Evolutionary conservation across 495 filamentous ascomycete species (phyloP).

Genomic region (Emericellopsis terricola): DNA sequence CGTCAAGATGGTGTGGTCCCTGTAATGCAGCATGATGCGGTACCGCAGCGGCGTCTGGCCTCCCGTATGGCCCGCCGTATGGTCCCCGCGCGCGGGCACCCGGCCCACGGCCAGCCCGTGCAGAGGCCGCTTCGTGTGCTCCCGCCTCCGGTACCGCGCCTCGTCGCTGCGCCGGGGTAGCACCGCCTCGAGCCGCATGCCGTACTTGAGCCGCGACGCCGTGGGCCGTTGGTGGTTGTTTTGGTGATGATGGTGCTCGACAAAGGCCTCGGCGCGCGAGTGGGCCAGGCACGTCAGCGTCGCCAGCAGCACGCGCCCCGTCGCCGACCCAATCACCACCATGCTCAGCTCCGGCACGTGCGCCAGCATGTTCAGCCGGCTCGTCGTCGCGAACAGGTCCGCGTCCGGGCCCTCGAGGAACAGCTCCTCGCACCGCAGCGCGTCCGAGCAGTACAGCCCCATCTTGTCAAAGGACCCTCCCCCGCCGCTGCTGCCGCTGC

Average conservation of each 20-base stretch:
- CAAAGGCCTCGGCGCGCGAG: too few species aligned
- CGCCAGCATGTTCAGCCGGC: constrained; percentile 61
- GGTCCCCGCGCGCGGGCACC: constrained; percentile 28
- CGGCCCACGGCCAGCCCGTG: constrained; percentile 24
- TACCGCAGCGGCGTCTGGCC: constrained; percentile 33
- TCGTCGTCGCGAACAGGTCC: constrained; percentile 16
- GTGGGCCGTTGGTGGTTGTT: too few species aligned
- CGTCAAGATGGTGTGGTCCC: constrained; percentile 57
- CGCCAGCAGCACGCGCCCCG: constrained; percentile 58
- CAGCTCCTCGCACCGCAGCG: constrained; percentile 22
- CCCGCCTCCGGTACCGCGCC: constrained; percentile 8
- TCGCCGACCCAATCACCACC: constrained; percentile 52
- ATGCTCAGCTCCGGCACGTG: constrained; percentile 66
- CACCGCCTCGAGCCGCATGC: constrained; percentile 24
- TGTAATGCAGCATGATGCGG: constrained; percentile 58
- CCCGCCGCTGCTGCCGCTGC: too few species aligned
- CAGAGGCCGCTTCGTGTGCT: constrained; percentile 15
- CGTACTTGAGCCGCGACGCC: too few species aligned
- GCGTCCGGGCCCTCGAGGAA: too few species aligned
- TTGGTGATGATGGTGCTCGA: too few species aligned
- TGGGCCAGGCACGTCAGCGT: constrained; percentile 35
- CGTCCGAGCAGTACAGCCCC: constrained; percentile 21
- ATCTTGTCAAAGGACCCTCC: constrained; percentile 1
- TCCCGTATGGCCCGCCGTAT: too few species aligned
- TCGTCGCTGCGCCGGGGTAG: constrained; percentile 23